Evolutionary conservation across 805 yeast genomes (phyloP).

Genomic region (Saturnispora sekii): DNA sequence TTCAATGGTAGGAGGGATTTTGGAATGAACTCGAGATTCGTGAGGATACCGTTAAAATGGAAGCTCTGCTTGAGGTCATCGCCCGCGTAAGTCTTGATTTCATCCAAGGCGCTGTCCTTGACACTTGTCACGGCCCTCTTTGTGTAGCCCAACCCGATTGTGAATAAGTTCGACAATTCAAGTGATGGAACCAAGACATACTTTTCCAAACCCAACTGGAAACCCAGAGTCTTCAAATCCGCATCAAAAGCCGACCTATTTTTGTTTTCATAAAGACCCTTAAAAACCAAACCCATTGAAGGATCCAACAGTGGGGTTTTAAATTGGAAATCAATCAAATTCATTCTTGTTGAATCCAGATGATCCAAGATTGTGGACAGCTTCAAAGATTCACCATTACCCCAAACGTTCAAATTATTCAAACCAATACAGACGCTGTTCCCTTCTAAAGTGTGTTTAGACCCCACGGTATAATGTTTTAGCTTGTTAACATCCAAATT

Average conservation of each 20-base stretch:
- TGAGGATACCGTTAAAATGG: slow-evolving; percentile 33
- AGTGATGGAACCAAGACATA: slow-evolving; percentile 11
- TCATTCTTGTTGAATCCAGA: slow-evolving; percentile 42
- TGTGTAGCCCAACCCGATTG: slow-evolving; percentile 48
- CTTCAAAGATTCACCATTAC: slow-evolving; percentile 56
- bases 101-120: slow-evolving; percentile 44
- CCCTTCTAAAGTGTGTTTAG: slow-evolving; percentile 6
- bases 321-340: slow-evolving; percentile 41
- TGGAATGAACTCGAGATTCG: slow-evolving; percentile 32
- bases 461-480: background rate
- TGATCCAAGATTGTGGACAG: slow-evolving; percentile 38
- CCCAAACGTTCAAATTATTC: slow-evolving; percentile 43
- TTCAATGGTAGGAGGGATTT: slow-evolving; percentile 33
- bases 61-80: slow-evolving; percentile 50
- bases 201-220: slow-evolving; percentile 40
- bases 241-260: slow-evolving; percentile 2
- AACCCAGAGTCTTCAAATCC: slow-evolving; percentile 39
- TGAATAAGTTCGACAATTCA: slow-evolving; percentile 15
- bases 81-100: slow-evolving; percentile 50
- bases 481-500: slow-evolving; percentile 2
- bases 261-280: slow-evolving; percentile 14
- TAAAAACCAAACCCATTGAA: slow-evolving; percentile 37
- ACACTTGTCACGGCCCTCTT: slow-evolving; percentile 47
- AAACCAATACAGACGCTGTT: slow-evolving; percentile 26
- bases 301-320: slow-evolving; percentile 37